Base-by-base conservation (phyloP, 768 basidiomycete genomes). In the Dentipellis fragilis region DNA sequence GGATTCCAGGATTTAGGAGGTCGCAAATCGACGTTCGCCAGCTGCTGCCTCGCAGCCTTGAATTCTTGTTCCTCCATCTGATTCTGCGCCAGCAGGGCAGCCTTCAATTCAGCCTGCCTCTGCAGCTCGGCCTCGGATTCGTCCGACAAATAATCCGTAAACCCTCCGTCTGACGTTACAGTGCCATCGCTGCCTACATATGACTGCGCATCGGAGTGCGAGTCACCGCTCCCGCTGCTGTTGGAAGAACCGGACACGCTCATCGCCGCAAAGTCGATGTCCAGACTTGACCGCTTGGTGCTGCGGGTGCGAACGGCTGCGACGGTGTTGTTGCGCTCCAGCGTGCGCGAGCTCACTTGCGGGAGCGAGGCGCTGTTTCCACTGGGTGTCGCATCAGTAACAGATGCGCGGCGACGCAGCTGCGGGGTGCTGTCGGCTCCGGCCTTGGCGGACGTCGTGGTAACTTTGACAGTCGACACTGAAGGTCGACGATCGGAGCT, bases 81-180 rank as follows among this genome's bases (percentile, higher is more conserved):
- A 58, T 79, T 87, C 71, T 89, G 85, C n/a, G 87, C 89, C 14
- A 87, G 69, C 45, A 87, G 67, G 5, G 84, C 87, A 4, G 89
- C 89, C 58, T 80, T 82, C 19, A 81, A 82, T 64, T 92, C 90
- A 4, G 89, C 89, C 68, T 92, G 89, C 57, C 87, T 76, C 69
- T 93, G 89, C 54, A 93, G 69, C 66, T 93, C 89, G 23, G 83
- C 88, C 64, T 93, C 89, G n/a, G 89, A 91, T 69, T 93, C 89
- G 65, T 91, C 89, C n/a, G 89, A 91, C 34, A 91, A 71, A 67
- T 93, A 93, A 66, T 93, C 90, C 11, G 90, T 93, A 65, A 93
- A 93, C 14, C 82, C 88, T 11, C 89, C 89, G 61, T 91, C 89
- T 9, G 89, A 90, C 4, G 85, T 89, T 55, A 91, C 77, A 4